Evolutionary conservation across 768 basidiomycete species (phyloP), one percentile per base, ranked within the genome.

Genomic region (Tylopilus cervinicoccineus): DNA sequence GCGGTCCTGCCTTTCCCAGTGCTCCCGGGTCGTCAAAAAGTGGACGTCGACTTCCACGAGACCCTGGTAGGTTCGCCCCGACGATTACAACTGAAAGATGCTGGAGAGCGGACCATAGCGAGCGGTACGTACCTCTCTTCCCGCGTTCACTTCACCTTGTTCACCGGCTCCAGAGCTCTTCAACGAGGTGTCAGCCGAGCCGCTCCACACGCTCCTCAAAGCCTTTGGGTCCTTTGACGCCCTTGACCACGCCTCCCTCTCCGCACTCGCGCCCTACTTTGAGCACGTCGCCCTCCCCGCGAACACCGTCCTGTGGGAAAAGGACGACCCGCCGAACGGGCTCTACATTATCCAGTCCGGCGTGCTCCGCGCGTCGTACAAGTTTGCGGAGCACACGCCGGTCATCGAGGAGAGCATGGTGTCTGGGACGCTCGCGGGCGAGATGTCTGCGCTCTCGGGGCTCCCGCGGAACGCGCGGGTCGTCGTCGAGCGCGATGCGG

Each of bases 331-430:
- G 0, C 76, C 93, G 0, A 86, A 93, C 59, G 92, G 88, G 5
- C 67, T 97, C 23, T 97, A 94, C 70, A 76, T 98, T 58, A 83
- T 99, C 55, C 86, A 96, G 57, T 78, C 83, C 0, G 95, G 95
- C 8, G 79, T 92, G 27, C 73, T 99, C 27, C 76, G 88, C 10
- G 95, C 94, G 0, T 77, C 77, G 17, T 98, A 97, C 68, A 67
- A 72, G 38, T 94, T 93, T 61, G 81, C 81, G 3, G 81, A 81
- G 41, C 79, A 87, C 54, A 70, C 79, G 6, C 77, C 79, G 22
- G 64, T 69, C 6, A 81, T 92, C 41, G 85, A 88, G 59, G 93
- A 95, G 69, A 89, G 87, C 2, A 95, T 95, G 93, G 90, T 94
- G 0, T 82, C 91, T 4, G 94, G 93, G 3, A 92, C 93, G 0